A percentile compares a stretch with the other conserved stretches of the same genome.
Conservation (phyloP, 768 basidiomycete species). For the Boletus tomentosulus region DNA sequence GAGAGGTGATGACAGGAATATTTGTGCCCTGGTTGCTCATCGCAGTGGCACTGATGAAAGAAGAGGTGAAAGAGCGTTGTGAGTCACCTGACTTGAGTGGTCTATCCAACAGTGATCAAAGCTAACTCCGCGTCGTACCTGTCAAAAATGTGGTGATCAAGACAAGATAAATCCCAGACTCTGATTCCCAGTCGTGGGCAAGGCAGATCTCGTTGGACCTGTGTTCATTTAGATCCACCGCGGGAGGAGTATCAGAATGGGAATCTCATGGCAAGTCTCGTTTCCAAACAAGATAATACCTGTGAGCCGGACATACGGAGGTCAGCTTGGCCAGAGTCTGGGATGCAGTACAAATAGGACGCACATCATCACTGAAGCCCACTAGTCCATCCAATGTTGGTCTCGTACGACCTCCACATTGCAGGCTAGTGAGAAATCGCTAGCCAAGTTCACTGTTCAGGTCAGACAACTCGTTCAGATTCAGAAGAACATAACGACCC, state of each 20-base stretch:
- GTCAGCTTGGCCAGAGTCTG: background rate
- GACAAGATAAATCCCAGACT: background rate
- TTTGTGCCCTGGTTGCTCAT: background rate
- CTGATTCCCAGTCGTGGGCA: background rate
- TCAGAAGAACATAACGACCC: too few species aligned
- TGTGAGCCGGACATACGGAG: background rate
- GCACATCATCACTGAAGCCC: too few species aligned
- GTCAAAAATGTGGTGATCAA: background rate
- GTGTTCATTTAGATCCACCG: too few species aligned
- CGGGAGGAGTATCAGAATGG: too few species aligned
- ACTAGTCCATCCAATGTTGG: too few species aligned
- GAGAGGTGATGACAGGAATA: slow-evolving; percentile 4
- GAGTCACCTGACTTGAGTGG: slow-evolving; percentile 6
- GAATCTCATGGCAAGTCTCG: too few species aligned
- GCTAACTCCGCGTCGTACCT: background rate
- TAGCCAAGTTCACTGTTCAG: too few species aligned
- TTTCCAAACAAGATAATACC: background rate
- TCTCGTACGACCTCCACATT: too few species aligned
- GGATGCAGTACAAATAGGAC: too few species aligned
- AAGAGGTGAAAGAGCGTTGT: slow-evolving; percentile 2
- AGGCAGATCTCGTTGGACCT: background rate
- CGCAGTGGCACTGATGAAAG: slow-evolving; percentile 10
- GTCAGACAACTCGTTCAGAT: too few species aligned
- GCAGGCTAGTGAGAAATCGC: too few species aligned
- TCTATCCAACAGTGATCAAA: background rate